Conservation (phyloP, 2,329 filamentous ascomycete species). For the Paracoccidioides brasiliensis region DNA sequence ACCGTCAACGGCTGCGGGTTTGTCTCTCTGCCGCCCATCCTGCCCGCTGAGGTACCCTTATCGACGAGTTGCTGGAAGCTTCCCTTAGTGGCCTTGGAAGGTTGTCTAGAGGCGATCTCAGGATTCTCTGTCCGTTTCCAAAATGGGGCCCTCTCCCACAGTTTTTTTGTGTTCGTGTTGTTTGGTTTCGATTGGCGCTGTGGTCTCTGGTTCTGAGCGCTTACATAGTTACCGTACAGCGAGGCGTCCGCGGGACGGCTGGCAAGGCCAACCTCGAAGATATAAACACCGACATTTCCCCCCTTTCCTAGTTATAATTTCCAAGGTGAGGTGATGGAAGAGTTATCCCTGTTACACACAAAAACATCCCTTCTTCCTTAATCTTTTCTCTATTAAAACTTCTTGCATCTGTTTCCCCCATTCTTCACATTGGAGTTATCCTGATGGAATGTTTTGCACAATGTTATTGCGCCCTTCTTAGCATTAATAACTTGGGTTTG, state of each 20-base stretch:
- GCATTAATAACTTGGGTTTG: background rate
- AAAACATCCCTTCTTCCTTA: background rate
- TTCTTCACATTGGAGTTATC: background rate
- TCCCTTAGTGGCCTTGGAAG: background rate
- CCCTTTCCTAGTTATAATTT: background rate
- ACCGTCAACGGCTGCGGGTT: background rate
- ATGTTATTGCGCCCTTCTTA: background rate
- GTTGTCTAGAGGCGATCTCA: background rate
- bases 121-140: background rate
- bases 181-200: background rate
- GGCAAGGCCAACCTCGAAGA: background rate
- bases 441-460: background rate
- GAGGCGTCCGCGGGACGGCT: background rate
- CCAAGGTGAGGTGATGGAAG: too few relatives aligned
- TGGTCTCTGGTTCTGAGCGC: background rate
- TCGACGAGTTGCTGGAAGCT: too few relatives aligned
- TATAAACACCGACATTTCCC: background rate
- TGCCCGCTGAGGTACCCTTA: too few relatives aligned
- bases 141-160: too few relatives aligned
- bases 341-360: background rate
- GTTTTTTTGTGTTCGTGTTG: background rate
- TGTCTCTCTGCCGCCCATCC: background rate
- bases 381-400: background rate
- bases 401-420: background rate
- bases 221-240: background rate